These are phyloP conservation scores for Nemania sp. DNA, from an alignment of 2,329 filamentous ascomycete genomes.

Conservation along the genomic window DNA sequence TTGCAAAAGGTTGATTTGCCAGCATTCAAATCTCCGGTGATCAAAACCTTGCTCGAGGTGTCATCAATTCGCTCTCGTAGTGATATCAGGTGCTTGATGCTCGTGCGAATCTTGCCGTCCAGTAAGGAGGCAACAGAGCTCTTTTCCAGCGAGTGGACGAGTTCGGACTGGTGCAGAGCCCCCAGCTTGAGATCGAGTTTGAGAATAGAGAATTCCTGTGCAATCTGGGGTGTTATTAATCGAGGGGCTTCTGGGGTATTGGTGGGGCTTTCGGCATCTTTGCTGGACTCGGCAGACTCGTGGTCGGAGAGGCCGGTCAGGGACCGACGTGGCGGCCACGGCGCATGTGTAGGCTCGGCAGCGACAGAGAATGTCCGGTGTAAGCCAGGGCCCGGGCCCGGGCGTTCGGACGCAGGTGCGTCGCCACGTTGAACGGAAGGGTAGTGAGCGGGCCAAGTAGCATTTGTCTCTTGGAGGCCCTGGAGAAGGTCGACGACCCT, in stretches of 20 bases:
- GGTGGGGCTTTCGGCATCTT: slow-evolving; percentile 65
- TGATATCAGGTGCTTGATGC: slow-evolving; percentile 84
- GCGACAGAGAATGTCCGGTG: slow-evolving; percentile 66
- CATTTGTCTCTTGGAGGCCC: slow-evolving; percentile 85
- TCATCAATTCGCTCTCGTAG: slow-evolving; percentile 95
- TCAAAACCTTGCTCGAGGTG: slow-evolving; percentile 92
- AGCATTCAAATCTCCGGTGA: slow-evolving; percentile 95
- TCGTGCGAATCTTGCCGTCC: slow-evolving; percentile 92
- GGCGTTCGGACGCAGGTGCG: slow-evolving; percentile 45
- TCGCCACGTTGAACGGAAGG: slow-evolving; percentile 76
- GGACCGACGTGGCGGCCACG: slow-evolving; percentile 65
- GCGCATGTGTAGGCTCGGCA: slow-evolving; percentile 52
- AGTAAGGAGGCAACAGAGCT: slow-evolving; percentile 85
- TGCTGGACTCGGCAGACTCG: slow-evolving; percentile 72
- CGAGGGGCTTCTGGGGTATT: slow-evolving; percentile 70
- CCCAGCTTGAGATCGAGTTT: slow-evolving; percentile 95
- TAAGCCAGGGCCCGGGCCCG: slow-evolving; percentile 64
- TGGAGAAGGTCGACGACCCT: slow-evolving; percentile 83
- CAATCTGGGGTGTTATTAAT: slow-evolving; percentile 87
- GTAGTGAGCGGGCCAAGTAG: slow-evolving; percentile 92
- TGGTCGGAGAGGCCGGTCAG: slow-evolving; percentile 71
- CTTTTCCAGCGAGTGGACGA: slow-evolving; percentile 95
- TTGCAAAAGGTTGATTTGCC: slow-evolving; percentile 99
- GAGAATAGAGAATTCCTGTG: slow-evolving; percentile 92
- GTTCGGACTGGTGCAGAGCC: slow-evolving; percentile 79